Base-by-base conservation (phyloP, 164 flowering plant species). In the Magnolia changhungtana region DNA sequence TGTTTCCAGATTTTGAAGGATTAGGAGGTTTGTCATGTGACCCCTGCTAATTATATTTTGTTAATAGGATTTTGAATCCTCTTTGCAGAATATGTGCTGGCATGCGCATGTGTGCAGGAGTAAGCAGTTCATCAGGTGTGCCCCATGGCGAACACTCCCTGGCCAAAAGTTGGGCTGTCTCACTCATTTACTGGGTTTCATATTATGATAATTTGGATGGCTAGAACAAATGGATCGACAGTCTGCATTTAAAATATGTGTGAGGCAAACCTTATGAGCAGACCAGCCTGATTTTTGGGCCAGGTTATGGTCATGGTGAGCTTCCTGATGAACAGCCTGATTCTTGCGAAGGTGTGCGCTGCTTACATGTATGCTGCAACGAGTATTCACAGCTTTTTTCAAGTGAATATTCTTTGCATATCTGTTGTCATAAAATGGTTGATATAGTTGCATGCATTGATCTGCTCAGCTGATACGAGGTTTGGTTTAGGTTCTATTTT, bases 1-100 rank as follows among this genome's bases (percentile, higher is more conserved):
- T 91, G 72, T 81, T 88, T 66, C 92, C 98, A 70, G 99, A 96
- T 68, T 85, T 93, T 78, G 98, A 88, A 85, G 98, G 87, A 79
- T 90, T 88, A 84, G 96, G 96, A 90, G 84, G 79, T 81, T 9
- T 73, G 76, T 73, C 75, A 45, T 72, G 50, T 31, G 16, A 55
- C 61, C 61, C 61, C 45, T 3, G 45, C 7, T 37, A 37, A 37
- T 37, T 7, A 37, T 37, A 37, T 37, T 37, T 55, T 55, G 10
- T 16, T 8, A 13, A 16, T 55, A 55, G 3, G 18, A 55, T 55
- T 37, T 55, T 55, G 61, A 16, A 55, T 55, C 61, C 61, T 37
- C 45, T 37, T 55, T 55, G 10, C 13, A 55, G 19, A 55, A 55
- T 55, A 11, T 55, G 61, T 55, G 61, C 61, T 9, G 61, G 13